Evolutionary conservation across 2,329 filamentous ascomycete species (phyloP).

Genomic region (Tolypocladium tundrense): DNA sequence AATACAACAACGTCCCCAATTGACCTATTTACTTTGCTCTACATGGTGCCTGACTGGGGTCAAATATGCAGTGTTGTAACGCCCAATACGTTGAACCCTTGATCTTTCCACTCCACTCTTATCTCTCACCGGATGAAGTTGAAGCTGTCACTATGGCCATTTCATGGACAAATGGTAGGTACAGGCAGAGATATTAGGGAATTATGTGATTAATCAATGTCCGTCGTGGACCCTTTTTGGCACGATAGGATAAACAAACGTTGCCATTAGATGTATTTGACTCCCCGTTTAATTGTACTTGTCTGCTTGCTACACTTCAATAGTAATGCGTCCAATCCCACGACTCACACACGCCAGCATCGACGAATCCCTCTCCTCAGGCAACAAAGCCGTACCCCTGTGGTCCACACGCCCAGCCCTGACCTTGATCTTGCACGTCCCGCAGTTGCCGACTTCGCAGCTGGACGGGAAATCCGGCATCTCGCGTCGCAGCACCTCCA

Average conservation of each 20-base stretch:
- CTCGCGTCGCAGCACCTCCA: conserved; percentile 34
- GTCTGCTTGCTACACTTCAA: conserved; percentile 30
- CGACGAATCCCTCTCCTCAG: conserved; percentile 30
- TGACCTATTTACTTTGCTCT: no score
- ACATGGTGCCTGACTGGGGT: no score
- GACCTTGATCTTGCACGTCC: conserved; percentile 37
- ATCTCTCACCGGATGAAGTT: no score
- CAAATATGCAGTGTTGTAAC: background rate
- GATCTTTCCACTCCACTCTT: no score
- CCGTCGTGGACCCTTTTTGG: no score
- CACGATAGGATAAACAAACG: no score
- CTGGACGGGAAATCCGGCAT: conserved; percentile 34
- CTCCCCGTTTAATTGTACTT: no score
- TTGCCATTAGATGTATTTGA: background rate
- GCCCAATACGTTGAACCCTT: no score
- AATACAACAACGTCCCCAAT: background rate
- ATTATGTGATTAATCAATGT: no score
- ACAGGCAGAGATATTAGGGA: no score
- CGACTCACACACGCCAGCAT: conserved; percentile 45
- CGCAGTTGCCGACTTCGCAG: conserved; percentile 45
- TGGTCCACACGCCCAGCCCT: conserved; percentile 35
- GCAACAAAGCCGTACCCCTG: conserved; percentile 34
- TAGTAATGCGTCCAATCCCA: conserved; percentile 35
- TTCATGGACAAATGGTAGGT: no score
- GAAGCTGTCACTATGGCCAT: no score